These are phyloP conservation scores for Prunus kanzakura DNA, from an alignment of 306 rosid genomes.

Conservation along the genomic window DNA sequence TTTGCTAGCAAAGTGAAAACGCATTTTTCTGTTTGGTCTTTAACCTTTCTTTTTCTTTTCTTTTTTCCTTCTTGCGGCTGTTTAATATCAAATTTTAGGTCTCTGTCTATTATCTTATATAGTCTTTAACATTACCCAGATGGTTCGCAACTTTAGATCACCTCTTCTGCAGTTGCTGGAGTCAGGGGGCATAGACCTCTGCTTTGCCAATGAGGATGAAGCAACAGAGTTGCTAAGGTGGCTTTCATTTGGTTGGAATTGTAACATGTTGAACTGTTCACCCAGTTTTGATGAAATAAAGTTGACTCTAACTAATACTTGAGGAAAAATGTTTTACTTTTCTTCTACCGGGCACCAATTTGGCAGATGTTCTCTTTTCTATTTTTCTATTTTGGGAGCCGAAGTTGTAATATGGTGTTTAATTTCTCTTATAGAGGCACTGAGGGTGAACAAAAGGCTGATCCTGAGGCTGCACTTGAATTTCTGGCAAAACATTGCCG, in stretches of 20 bases:
- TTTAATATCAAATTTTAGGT: constrained; percentile 12
- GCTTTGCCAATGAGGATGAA: constrained; percentile 98
- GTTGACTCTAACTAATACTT: constrained; percentile 20
- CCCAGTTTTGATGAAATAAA: constrained; percentile 16
- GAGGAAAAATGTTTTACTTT: not conserved
- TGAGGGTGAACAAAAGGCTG: constrained; percentile 53
- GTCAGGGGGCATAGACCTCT: constrained; percentile 77
- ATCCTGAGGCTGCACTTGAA: constrained; percentile 60
- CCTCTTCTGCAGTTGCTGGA: constrained; percentile 70
- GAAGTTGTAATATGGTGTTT: constrained; percentile 11
- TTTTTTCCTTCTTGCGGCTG: not conserved
- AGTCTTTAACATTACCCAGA: constrained; percentile 55
- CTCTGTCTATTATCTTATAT: constrained; percentile 19
- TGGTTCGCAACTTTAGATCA: constrained; percentile 69
- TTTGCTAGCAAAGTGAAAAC: not conserved
- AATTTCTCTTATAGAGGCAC: constrained; percentile 27
- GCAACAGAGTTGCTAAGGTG: constrained; percentile 93
- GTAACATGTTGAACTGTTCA: not conserved
- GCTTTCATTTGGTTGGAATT: constrained; percentile 7
- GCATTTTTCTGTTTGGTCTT: not conserved
- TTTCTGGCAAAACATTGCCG: constrained; percentile 70
- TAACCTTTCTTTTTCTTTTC: not conserved
- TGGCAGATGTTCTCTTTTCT: not conserved
- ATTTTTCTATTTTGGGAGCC: not conserved
- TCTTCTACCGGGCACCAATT: not conserved